Evolutionary conservation across 805 yeast genomes (phyloP).

Genomic region (Candida argentea): DNA sequence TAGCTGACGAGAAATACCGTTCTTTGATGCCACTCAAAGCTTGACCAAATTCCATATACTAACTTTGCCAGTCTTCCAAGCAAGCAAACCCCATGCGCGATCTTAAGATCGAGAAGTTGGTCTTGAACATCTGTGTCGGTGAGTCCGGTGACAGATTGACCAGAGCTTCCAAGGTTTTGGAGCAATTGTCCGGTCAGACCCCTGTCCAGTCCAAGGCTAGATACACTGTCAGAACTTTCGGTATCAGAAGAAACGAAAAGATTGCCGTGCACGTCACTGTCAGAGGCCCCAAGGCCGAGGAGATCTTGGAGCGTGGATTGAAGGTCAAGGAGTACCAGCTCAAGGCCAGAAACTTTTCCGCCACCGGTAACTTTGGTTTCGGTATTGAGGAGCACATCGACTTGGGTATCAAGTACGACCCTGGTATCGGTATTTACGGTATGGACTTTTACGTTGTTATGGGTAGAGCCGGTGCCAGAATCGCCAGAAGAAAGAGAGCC

Average conservation of each 20-base stretch:
- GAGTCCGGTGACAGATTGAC: constrained; percentile 99
- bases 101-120: constrained; percentile 97
- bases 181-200: constrained; percentile 99
- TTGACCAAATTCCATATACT: constrained; percentile 61
- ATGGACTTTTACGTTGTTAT: constrained; percentile 99
- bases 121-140: constrained; percentile 99
- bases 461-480: constrained; percentile 99
- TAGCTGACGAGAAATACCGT: constrained; percentile 70
- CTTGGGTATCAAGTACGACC: constrained; percentile 99
- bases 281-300: constrained; percentile 98
- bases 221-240: constrained; percentile 99
- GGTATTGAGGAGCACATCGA: constrained; percentile 99
- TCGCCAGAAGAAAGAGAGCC: constrained; percentile 97
- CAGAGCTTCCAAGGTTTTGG: constrained; percentile 99
- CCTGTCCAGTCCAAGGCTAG: constrained; percentile 99
- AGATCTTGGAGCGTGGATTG: constrained; percentile 98
- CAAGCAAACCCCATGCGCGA: constrained; percentile 96
- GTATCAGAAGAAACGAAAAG: constrained; percentile 99
- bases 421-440: constrained; percentile 99
- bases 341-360: constrained; percentile 88
- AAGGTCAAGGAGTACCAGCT: constrained; percentile 99
- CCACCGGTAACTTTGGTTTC: constrained; percentile 99
- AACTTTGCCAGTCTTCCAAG: constrained; percentile 44
- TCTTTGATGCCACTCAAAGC: constrained; percentile 68
- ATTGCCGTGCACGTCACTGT: constrained; percentile 98